A percentile compares a stretch with the other conserved stretches of the same genome.
These are phyloP conservation scores for Cyanophora paradoxa DNA, from an alignment of 78 protist genomes.

Conservation along the genomic window DNA sequence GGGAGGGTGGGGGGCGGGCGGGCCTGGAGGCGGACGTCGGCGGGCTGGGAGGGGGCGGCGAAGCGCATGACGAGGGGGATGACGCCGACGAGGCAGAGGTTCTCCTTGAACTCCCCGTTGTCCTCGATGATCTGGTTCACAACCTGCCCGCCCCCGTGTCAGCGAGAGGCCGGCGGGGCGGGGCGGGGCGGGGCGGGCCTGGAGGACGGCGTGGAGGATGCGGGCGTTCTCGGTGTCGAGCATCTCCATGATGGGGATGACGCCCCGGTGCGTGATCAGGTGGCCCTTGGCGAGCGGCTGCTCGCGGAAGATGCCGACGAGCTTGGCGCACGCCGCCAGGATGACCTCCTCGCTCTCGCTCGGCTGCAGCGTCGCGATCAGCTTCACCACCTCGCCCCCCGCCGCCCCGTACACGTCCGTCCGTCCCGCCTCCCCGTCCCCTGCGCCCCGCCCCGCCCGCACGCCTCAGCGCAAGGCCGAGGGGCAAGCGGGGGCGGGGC, in stretches of 20 bases:
- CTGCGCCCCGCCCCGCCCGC: too few species aligned
- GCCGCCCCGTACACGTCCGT: too few species aligned
- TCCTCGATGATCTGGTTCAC: slow-evolving; percentile 63
- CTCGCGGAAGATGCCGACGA: slow-evolving; percentile 41
- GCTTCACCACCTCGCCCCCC: too few species aligned
- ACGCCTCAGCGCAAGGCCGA: too few species aligned
- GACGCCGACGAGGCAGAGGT: slow-evolving; percentile 72
- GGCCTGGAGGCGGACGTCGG: too few species aligned
- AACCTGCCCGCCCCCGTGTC: slow-evolving; percentile 32
- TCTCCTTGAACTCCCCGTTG: slow-evolving; percentile 65
- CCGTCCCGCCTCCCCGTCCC: too few species aligned
- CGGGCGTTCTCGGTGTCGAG: slow-evolving; percentile 38
- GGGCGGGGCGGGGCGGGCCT: too few species aligned
- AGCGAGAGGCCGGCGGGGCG: not conserved
- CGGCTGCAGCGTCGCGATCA: slow-evolving; percentile 36
- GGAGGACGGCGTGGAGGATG: too few species aligned
- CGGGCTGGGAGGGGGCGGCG: too few species aligned
- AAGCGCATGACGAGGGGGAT: too few species aligned
- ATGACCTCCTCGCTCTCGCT: slow-evolving; percentile 19
- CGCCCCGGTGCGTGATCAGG: slow-evolving; percentile 68
- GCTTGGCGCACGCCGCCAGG: not conserved
- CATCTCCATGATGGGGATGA: slow-evolving; percentile 75
- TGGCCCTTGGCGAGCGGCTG: slow-evolving; percentile 55
- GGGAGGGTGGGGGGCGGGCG: too few species aligned
- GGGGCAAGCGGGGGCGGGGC: too few species aligned